Conservation (phyloP, 2,329 filamentous ascomycete species). For the Aspergillus sp. region DNA sequence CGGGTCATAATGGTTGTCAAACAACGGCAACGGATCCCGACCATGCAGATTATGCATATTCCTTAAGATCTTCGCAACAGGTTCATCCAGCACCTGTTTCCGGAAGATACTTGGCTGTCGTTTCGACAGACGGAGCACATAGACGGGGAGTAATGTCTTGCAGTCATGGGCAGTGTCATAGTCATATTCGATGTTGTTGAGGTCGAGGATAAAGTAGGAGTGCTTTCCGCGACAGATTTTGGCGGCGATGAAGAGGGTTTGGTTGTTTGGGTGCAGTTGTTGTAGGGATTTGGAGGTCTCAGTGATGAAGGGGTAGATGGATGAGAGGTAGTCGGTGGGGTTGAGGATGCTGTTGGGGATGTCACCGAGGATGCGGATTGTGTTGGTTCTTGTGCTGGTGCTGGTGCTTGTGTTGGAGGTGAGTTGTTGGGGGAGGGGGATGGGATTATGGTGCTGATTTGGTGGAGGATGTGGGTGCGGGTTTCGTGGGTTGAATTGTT, state of each 20-base stretch:
- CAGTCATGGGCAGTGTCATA: conserved; percentile 19
- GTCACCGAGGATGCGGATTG: conserved; percentile 16
- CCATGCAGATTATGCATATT: conserved; percentile 17
- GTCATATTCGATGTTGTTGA: conserved; percentile 17
- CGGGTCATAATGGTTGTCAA: conserved; percentile 8
- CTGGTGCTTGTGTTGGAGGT: neutral
- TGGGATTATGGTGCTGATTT: neutral
- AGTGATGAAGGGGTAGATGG: conserved; percentile 15
- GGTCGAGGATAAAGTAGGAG: conserved; percentile 18
- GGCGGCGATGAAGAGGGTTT: conserved; percentile 15
- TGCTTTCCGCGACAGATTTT: conserved; percentile 9
- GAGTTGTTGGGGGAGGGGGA: neutral
- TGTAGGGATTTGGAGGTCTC: conserved; percentile 5
- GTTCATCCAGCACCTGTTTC: conserved; percentile 2
- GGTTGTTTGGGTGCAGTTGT: neutral
- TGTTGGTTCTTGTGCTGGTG: neutral
- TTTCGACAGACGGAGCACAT: conserved; percentile 15
- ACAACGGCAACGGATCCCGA: conserved; percentile 17
- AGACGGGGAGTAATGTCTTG: conserved; percentile 12
- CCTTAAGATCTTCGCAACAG: conserved; percentile 11
- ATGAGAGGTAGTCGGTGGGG: conserved; percentile 10
- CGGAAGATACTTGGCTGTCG: conserved; percentile 6
- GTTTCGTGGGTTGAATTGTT: neutral
- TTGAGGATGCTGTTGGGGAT: conserved; percentile 14
- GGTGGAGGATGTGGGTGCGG: neutral